Evolutionary conservation across 176 grass and related monocot species (phyloP).

Genomic region (Carex parvula): DNA sequence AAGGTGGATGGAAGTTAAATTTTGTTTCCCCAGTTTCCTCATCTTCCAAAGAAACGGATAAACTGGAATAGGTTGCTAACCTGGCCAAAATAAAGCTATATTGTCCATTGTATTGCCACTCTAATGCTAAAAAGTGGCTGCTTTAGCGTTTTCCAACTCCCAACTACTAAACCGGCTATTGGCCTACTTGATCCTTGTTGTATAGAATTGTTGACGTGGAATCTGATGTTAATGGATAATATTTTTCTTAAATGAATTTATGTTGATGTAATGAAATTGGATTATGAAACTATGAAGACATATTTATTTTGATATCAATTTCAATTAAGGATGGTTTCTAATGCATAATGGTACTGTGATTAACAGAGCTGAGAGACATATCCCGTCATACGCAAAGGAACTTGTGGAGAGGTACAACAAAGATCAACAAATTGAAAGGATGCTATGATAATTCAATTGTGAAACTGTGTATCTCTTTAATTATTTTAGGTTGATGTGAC

Average conservation of each 20-base stretch:
- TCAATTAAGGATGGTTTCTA: neutral
- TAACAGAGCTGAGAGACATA: constrained; percentile 73
- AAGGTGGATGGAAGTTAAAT: neutral
- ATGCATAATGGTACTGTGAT: neutral
- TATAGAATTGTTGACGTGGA: neutral
- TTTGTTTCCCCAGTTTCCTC: neutral
- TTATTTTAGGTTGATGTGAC: neutral
- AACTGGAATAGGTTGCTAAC: neutral
- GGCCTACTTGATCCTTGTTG: neutral
- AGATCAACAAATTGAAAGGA: constrained; percentile 50
- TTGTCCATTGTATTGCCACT: neutral
- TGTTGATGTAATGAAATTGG: neutral
- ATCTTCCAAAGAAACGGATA: neutral
- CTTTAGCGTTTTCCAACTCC: neutral
- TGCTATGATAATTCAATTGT: constrained; percentile 34
- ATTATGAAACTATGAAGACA: neutral
- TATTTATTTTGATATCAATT: constrained; percentile 4
- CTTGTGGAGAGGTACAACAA: constrained; percentile 72
- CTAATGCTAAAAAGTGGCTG: neutral
- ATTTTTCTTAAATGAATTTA: neutral
- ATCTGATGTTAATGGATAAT: neutral
- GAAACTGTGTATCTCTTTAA: neutral
- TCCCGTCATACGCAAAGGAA: constrained; percentile 79
- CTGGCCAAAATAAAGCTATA: neutral
- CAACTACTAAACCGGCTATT: neutral